A percentile compares a stretch with the other conserved stretches of the same genome.
These are phyloP conservation scores for Emmonsia crescens DNA, from an alignment of 2,329 filamentous ascomycete species.

Conservation along the genomic window DNA sequence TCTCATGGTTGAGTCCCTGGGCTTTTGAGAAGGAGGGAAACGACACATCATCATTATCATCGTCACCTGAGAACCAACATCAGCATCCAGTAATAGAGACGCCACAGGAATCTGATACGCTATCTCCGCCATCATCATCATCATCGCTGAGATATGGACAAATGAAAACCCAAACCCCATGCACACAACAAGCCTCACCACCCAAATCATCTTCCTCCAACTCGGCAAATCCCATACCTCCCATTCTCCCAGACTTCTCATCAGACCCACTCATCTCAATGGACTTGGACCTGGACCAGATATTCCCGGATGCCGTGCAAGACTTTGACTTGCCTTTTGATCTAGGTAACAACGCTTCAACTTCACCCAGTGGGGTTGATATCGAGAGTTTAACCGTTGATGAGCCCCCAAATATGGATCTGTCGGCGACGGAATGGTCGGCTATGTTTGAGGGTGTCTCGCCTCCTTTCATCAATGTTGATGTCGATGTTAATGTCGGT, in stretches of 20 bases:
- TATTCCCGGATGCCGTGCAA: not conserved
- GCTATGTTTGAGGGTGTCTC: not conserved
- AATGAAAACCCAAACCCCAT: not conserved
- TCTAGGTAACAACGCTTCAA: not conserved
- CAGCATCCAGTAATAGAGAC: not conserved
- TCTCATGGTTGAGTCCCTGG: conserved; percentile 3
- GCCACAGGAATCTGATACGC: not conserved
- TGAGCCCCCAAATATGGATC: not conserved
- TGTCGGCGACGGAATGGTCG: not conserved
- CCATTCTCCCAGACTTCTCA: not conserved
- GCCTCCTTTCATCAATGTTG: not conserved
- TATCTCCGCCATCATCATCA: not conserved
- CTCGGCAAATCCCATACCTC: not conserved
- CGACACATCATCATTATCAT: not conserved
- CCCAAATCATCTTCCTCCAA: not conserved
- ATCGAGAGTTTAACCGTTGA: not conserved
- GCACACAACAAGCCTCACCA: not conserved
- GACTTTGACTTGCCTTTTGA: conserved; percentile 6
- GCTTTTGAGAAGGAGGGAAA: not conserved
- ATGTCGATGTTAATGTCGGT: not conserved
- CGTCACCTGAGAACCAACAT: not conserved
- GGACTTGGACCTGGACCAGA: conserved; percentile 1
- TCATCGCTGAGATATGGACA: not conserved
- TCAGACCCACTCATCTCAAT: not conserved
- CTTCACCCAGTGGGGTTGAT: too few species aligned